Percentiles rank a stretch among this genome's conserved stretches.
Evolutionary conservation across 2,329 filamentous ascomycete genomes (phyloP).

Genomic region (Xylariaceae sp.): DNA sequence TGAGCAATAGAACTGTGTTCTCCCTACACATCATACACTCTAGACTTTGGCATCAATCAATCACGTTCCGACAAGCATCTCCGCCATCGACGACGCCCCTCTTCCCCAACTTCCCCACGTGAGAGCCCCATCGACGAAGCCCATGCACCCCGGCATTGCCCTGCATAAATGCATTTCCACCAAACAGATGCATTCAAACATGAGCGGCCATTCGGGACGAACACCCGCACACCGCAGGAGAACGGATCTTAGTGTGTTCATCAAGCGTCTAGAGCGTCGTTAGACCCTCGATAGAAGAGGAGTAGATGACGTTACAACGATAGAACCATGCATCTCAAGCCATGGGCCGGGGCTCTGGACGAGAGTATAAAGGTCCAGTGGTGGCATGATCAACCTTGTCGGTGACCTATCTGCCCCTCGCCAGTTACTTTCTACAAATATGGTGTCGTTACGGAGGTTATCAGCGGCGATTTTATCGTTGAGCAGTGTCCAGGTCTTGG

Average conservation of each 20-base stretch:
- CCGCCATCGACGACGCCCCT: too few relatives aligned
- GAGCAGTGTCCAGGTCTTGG: not conserved
- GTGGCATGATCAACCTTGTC: not conserved
- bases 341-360: not conserved
- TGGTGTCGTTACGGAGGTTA: conserved; percentile 8
- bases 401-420: not conserved
- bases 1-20: too few relatives aligned
- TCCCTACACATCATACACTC: too few relatives aligned
- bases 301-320: not conserved
- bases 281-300: not conserved
- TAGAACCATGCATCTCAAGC: not conserved
- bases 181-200: conserved; percentile 8
- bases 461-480: conserved; percentile 2
- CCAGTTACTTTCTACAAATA: conserved; percentile 1
- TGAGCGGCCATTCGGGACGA: conserved; percentile 10
- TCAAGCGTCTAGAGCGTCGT: not conserved
- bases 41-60: too few relatives aligned
- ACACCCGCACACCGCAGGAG: conserved; percentile 6
- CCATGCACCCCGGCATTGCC: too few relatives aligned
- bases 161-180: conserved; percentile 4
- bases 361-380: not conserved
- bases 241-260: not conserved
- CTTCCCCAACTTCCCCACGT: too few relatives aligned
- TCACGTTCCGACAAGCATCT: too few relatives aligned
- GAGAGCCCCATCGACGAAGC: too few relatives aligned